These are phyloP conservation scores for Picea sitchensis DNA, from an alignment of 75 land plant species.

Conservation along the genomic window DNA sequence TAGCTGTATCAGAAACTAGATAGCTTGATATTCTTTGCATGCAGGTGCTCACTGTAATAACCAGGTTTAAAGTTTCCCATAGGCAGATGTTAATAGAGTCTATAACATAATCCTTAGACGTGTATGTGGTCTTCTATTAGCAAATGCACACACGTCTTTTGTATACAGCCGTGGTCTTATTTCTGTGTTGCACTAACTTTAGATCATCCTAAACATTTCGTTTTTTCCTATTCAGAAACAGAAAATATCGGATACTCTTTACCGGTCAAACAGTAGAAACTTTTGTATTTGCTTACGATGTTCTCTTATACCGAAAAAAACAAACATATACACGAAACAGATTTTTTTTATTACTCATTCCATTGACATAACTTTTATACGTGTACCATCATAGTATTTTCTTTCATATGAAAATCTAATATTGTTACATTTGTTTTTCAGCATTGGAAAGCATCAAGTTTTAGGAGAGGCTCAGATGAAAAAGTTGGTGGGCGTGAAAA, in stretches of 20 bases:
- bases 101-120: neutral
- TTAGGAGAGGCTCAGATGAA: conserved; percentile 11
- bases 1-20: neutral
- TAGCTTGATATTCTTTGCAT: neutral
- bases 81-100: neutral
- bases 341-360: neutral
- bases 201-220: too few relatives aligned
- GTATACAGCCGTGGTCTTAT: neutral
- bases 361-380: neutral
- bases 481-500: neutral
- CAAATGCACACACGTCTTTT: neutral
- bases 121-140: neutral
- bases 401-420: neutral
- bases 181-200: neutral
- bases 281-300: neutral
- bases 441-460: conserved; percentile 8
- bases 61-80: neutral
- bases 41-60: neutral
- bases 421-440: neutral
- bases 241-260: neutral
- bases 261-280: neutral
- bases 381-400: neutral
- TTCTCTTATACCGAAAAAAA: neutral
- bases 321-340: neutral
- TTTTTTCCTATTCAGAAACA: too few relatives aligned